Conservation (phyloP, 495 filamentous ascomycete species). For the Niebla homalea region DNA sequence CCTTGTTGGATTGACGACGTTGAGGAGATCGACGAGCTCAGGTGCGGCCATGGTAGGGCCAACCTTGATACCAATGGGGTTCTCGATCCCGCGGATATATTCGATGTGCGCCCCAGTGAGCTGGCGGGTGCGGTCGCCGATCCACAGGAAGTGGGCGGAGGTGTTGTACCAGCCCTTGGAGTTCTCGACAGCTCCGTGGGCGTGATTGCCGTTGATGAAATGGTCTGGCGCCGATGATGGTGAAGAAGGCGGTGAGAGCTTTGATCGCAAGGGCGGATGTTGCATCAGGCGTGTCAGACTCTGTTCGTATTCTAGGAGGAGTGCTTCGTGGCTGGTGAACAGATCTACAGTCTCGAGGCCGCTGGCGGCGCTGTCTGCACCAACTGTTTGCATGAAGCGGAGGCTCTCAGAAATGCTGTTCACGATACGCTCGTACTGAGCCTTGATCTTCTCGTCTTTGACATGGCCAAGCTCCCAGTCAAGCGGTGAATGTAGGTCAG, state of each 20-base stretch:
- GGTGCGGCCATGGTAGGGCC: conserved; percentile 64
- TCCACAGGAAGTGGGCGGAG: conserved; percentile 96
- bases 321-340: conserved; percentile 87
- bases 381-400: conserved; percentile 89
- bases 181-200: background rate
- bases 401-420: conserved; percentile 78
- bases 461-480: conserved; percentile 97
- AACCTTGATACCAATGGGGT: conserved; percentile 92
- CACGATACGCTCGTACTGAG: conserved; percentile 73
- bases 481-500: conserved; percentile 82
- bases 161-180: conserved; percentile 63
- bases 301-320: conserved; percentile 91
- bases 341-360: conserved; percentile 84
- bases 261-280: conserved; percentile 33
- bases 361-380: conserved; percentile 71
- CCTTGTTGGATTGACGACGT: conserved; percentile 67
- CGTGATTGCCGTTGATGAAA: conserved; percentile 5
- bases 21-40: conserved; percentile 63
- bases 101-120: conserved; percentile 87
- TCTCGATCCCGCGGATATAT: conserved; percentile 91
- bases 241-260: conserved; percentile 3
- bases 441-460: conserved; percentile 63
- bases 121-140: conserved; percentile 90
- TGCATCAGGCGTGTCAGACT: conserved; percentile 62
- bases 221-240: conserved; percentile 7